phyloP scores from a whole-genome alignment of 768 basidiomycete species.

The Boletus rubroflammeus region DNA sequence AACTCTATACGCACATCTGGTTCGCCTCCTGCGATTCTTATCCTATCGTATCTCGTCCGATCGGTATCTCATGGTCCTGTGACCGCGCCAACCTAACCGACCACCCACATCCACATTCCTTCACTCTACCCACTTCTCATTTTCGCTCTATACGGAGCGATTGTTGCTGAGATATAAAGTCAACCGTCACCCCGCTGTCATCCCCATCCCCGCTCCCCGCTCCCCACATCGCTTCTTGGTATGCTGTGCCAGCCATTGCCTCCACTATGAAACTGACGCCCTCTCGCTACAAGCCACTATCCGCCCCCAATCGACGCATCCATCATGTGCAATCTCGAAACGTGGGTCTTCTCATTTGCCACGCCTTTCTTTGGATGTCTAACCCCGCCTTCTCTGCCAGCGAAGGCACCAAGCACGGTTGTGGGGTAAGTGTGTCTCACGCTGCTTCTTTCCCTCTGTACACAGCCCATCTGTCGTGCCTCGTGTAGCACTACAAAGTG shows the following conservation, averaged over 20 bases:
- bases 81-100: constrained; percentile 18
- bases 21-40: constrained; percentile 20
- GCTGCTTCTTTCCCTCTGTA: constrained; percentile 3
- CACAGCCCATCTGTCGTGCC: constrained; percentile 8
- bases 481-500: constrained; percentile 60
- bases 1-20: constrained; percentile 17
- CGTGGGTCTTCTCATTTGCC: constrained; percentile 36
- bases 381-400: constrained; percentile 39
- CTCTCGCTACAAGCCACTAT: not conserved
- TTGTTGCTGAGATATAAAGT: constrained; percentile 32
- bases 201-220: constrained; percentile 10
- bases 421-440: constrained; percentile 46
- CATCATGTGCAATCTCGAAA: constrained; percentile 55
- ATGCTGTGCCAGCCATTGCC: constrained; percentile 8
- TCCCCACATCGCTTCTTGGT: constrained; percentile 15
- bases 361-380: constrained; percentile 17
- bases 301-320: constrained; percentile 10
- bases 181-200: constrained; percentile 11
- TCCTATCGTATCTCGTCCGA: constrained; percentile 31
- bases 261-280: constrained; percentile 2
- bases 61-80: constrained; percentile 31
- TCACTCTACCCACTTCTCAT: constrained; percentile 13
- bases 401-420: constrained; percentile 72
- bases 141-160: constrained; percentile 15
- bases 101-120: constrained; percentile 12